Percentiles rank a stretch among this genome's conserved stretches.
These are phyloP conservation scores for Calonectria ilicicola DNA, from an alignment of 2,329 filamentous ascomycete species.

Conservation along the genomic window DNA sequence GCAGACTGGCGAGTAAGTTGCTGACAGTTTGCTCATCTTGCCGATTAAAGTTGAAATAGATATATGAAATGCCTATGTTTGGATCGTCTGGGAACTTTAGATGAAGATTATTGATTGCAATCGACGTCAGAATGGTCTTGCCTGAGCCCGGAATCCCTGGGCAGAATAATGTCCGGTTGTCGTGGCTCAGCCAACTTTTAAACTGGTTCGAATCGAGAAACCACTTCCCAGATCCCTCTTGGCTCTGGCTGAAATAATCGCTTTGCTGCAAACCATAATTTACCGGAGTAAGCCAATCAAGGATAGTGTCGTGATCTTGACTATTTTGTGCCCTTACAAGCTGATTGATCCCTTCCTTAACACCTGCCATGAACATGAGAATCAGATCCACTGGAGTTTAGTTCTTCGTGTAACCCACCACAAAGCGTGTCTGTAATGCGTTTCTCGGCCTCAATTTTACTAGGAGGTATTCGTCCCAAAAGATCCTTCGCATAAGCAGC, in stretches of 20 bases:
- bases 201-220: slow-evolving; percentile 51
- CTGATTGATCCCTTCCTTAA: too few relatives aligned
- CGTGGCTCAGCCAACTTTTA: slow-evolving; percentile 39
- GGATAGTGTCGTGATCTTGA: not conserved
- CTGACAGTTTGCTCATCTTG: slow-evolving; percentile 39
- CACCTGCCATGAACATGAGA: too few relatives aligned
- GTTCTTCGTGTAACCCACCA: too few relatives aligned
- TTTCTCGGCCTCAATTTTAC: too few relatives aligned
- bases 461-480: too few relatives aligned
- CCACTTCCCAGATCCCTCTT: slow-evolving; percentile 54
- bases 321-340: too few relatives aligned
- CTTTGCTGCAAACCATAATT: too few relatives aligned
- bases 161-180: slow-evolving; percentile 49
- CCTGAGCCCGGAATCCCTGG: slow-evolving; percentile 48
- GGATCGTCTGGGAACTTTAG: not conserved
- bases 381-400: too few relatives aligned
- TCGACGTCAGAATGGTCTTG: slow-evolving; percentile 47
- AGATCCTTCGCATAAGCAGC: too few relatives aligned
- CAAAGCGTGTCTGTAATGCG: too few relatives aligned
- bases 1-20: slow-evolving; percentile 43
- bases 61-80: not conserved
- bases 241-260: too few relatives aligned
- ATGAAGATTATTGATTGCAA: slow-evolving; percentile 29
- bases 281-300: slow-evolving; percentile 48
- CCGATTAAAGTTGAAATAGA: slow-evolving; percentile 38